Evolutionary conservation across 257 asterid species (phyloP), one percentile per base, ranked within the genome.

Genomic region (Scutellaria minor): DNA sequence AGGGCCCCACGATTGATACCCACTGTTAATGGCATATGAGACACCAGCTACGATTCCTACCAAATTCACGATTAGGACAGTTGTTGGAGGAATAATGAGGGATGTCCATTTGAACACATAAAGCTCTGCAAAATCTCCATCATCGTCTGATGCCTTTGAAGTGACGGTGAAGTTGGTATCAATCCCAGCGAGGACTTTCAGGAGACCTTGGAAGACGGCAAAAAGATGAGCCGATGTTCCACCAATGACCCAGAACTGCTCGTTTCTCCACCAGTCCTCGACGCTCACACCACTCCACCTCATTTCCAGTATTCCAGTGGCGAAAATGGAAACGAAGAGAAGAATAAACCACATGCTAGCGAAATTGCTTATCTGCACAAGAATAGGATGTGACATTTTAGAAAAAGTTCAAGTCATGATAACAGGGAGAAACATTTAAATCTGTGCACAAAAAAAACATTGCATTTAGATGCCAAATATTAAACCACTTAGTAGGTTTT

Each of bases 241-340:
- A 68, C 97, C 96, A n/a, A 90, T 93, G 78, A 93, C 96, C 98
- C 98, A 93, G 62, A 93, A 93, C 69, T 93, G 98, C 71, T 93
- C 98, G 63, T 93, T 93, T 70, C 97, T 89, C 98, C 97, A 93
- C 98, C 96, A 93, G 60, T 90, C 98, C 74, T 91, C 96, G 0
- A 93, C 76, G 7, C 86, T 83, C 20, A 90, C 96, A 27, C 98
- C 96, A 42, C 97, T 80, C 98, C 98, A 93, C 84, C 95, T 79
- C 82, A 90, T 84, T 76, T 93, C 96, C 40, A 93, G 90, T 20
- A 93, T 86, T 47, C 96, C 97, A 0, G 97, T 90, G 24, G 95
- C 81, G 2, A 87, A 83, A 78, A 93, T 93, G 53, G 98, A 93
- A 35, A 81, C 75, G 60, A 93, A 90, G 78, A 90, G 95, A 46